Base-by-base conservation (phyloP, 257 asterid genomes). In the Mitragyna speciosa region DNA sequence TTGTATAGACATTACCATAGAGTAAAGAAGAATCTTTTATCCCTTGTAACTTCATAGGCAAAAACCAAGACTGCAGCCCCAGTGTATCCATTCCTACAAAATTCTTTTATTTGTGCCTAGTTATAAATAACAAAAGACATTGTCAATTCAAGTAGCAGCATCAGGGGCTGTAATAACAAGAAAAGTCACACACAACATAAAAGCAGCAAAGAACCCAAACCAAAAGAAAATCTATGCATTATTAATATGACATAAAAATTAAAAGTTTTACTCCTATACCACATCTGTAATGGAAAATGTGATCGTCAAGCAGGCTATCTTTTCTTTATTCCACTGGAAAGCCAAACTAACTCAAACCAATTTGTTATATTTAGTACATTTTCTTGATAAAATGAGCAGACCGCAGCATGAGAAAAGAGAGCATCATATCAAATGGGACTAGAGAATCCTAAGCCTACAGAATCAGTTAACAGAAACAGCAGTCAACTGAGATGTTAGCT, bases 61-160 rank as follows among this genome's bases (percentile, higher is more conserved):
- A 48, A 74, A 77, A 70, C 59, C 30, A 61, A 79, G 78, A 67
- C 41, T 83, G 91, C 81, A 79, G 75, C 82, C 81, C 78, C 75
- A 75, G 64, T 65, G 84, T 52, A 64, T 85, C 90, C 96, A 90
- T 87, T 74, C 81, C 81, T 68, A 85, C 72, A 72, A 6, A n/a
- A 58, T 41, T 39, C 47, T 67, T 58, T 48, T 28, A 45, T 20
- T 58, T 52, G 64, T 19, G 47, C 28, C 61, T 6, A 69, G 30
- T 36, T 17, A 1, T 36, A 8, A 24, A 69, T 69, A 41, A 69
- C 19, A 51, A 12, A 12, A 52, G 22, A 16, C 5, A 52, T 52
- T 52, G 19, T 52, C 59, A 49, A 49, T 19, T 52, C 2, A 0
- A 16, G 59, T 11, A 16, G 56, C 56, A 12, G 12, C 16, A 9